Evolutionary conservation across 192 early-diverging fungal genomes (phyloP), one percentile per base, ranked within the genome.

Genomic region (Coemansia sp.): DNA sequence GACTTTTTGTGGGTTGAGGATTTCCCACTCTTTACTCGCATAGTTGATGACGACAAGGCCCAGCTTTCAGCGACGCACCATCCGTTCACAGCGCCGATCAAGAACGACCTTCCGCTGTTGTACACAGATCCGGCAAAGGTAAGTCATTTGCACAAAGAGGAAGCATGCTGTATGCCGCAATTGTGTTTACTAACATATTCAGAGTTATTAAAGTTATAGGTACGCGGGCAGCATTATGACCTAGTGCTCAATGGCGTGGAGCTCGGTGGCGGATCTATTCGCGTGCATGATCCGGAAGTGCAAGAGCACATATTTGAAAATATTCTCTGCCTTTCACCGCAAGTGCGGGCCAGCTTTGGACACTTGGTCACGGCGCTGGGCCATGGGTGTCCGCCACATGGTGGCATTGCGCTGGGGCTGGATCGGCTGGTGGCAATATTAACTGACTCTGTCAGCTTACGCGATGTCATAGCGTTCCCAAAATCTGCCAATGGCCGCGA

Each of bases 391-490:
- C 93, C 94, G 9, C 92, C 93, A 21, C 94, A 96, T 59, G 93
- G 92, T 10, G 94, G 93, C 3, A 87, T 94, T 43, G 93, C 94
- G 1, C 70, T 96, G 48, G 85, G 93, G 1, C 89, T 94, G 56
- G 92, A 96, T 62, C 76, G 94, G 19, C 53, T 96, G 17, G 85
- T 96, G 67, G 81, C 89, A 1, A 86, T 93, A 41, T 63, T 94
- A 49, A 89, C 88, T 58, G 81, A 84, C 10, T 85, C 89, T 0
- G 45, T 79, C 0, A 92, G 91, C 21, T 88, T 96, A 41, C 71
- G 93, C 12, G 92, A 96, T 52, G 94, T 96, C 19, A 94, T 96
- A 68, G 94, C 94, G 6, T 96, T 96, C 67, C 94, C 94, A 8
- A 96, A 96, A 61, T 80, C 91, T 3, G 77, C 86, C 10, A 85